Conservation (phyloP, 148 eudicot species). For the Vaccinium vitisidaea region DNA sequence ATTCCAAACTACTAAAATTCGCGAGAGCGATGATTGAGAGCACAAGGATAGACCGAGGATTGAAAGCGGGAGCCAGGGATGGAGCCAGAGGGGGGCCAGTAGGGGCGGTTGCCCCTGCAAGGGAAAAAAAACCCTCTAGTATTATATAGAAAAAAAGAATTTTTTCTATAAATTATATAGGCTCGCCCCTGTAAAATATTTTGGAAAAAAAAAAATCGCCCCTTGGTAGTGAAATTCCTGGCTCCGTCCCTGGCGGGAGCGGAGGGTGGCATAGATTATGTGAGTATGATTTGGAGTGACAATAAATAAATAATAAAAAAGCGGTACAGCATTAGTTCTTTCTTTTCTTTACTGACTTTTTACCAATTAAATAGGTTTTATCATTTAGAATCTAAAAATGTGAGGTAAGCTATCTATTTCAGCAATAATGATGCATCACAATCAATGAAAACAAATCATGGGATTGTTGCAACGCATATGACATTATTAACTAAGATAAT, state of each 20-base stretch:
- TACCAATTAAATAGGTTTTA: background rate
- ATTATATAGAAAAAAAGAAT: too few species aligned
- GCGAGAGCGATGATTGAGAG: background rate
- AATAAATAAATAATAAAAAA: background rate
- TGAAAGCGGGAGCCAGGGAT: background rate
- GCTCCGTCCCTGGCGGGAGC: background rate
- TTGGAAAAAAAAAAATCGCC: too few species aligned
- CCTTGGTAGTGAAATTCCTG: too few species aligned
- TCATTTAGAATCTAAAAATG: background rate
- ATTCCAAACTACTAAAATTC: background rate
- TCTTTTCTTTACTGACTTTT: background rate
- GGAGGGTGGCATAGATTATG: background rate
- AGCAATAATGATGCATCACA: background rate
- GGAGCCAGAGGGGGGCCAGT: too few species aligned
- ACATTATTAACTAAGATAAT: background rate
- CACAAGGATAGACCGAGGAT: background rate
- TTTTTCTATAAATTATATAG: too few species aligned
- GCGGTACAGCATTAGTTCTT: background rate
- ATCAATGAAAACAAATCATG: background rate
- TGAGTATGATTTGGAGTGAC: background rate
- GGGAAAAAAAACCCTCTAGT: too few species aligned
- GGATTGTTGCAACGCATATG: background rate
- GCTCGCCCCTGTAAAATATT: too few species aligned
- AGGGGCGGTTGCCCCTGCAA: too few species aligned
- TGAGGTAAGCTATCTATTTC: background rate